Percentiles rank a stretch among this genome's conserved stretches.
Conservation (phyloP, 495 filamentous ascomycete genomes). For the Apodospora peruviana region DNA sequence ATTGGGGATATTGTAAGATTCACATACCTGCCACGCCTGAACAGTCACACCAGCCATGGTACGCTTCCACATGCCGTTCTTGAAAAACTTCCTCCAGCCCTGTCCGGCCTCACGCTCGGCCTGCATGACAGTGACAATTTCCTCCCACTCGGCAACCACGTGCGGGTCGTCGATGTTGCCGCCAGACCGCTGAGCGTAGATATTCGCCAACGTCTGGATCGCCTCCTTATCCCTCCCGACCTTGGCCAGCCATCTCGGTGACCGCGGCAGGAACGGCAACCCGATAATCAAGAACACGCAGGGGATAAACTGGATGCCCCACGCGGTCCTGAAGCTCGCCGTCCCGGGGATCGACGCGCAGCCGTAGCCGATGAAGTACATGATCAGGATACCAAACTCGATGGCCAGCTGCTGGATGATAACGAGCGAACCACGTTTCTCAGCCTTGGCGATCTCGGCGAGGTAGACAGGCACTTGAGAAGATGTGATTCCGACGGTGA, state of each 20-base stretch:
- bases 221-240: slow-evolving; percentile 64
- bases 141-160: slow-evolving; percentile 68
- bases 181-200: slow-evolving; percentile 54
- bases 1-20: too few species aligned
- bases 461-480: slow-evolving; percentile 81
- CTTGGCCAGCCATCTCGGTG: slow-evolving; percentile 68
- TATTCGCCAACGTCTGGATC: slow-evolving; percentile 58
- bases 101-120: slow-evolving; percentile 49
- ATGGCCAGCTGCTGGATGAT: slow-evolving; percentile 74
- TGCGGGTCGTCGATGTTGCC: slow-evolving; percentile 60
- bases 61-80: slow-evolving; percentile 65
- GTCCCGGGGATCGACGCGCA: slow-evolving; percentile 57
- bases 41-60: slow-evolving; percentile 65
- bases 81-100: slow-evolving; percentile 56
- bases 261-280: slow-evolving; percentile 65
- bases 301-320: slow-evolving; percentile 69
- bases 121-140: slow-evolving; percentile 55
- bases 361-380: slow-evolving; percentile 40
- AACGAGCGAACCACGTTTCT: slow-evolving; percentile 63
- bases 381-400: slow-evolving; percentile 58
- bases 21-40: slow-evolving; percentile 45
- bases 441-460: slow-evolving; percentile 63
- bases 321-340: slow-evolving; percentile 65
- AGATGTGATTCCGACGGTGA: slow-evolving; percentile 69
- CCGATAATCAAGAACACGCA: slow-evolving; percentile 57